Evolutionary conservation across 176 grass and related monocot species (phyloP), one percentile per base, ranked within the genome.

Genomic region (Carex cristatella): DNA sequence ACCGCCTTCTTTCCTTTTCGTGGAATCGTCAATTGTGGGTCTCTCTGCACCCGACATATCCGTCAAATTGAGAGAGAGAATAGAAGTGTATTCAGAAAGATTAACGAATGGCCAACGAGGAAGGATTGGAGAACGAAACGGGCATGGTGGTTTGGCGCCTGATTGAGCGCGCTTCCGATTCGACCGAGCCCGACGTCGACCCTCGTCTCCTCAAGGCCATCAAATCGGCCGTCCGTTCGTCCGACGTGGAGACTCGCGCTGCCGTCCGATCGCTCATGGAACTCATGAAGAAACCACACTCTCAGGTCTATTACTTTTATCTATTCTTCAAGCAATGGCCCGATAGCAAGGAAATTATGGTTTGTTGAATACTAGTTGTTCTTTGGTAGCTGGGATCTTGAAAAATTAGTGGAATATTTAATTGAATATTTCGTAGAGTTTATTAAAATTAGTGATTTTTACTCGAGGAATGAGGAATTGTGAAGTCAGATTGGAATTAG

Each of bases 241-340:
- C 91, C 59, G 83, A 89, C 16, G 83, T 30, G 37, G 91, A 94
- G 86, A 80, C 87, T 83, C 87, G 83, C 11, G 84, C 88, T 12
- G 89, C 95, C 31, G 89, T 92, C 57, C 68, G 69, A 59, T 63
- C 57, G 81, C 93, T 98, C 85, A 80, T 94, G 53, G 55, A 81
- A 54, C 93, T 87, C 82, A 95, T 98, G 91, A 90, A 89, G 67
- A 94, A 91, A 82, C 89, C 93, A 35, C 95, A 98, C 83, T 86
- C 93, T 59, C 95, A 94, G 80, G 90, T 98, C 15, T 76, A 79
- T 87, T 71, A 79, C 57, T 77, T 63, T 9, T 32, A 56, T 49
- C 13, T 9, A 10, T 2, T 80, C 19, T 28, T 61, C 5, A 1
- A 38, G 38, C 65, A 61, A 51, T 66, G 2, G n/a, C 60, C 28